Percentiles rank a stretch among this genome's conserved stretches.
Evolutionary conservation across 2,329 filamentous ascomycete species (phyloP).

Genomic region (Botrytis galanthina): DNA sequence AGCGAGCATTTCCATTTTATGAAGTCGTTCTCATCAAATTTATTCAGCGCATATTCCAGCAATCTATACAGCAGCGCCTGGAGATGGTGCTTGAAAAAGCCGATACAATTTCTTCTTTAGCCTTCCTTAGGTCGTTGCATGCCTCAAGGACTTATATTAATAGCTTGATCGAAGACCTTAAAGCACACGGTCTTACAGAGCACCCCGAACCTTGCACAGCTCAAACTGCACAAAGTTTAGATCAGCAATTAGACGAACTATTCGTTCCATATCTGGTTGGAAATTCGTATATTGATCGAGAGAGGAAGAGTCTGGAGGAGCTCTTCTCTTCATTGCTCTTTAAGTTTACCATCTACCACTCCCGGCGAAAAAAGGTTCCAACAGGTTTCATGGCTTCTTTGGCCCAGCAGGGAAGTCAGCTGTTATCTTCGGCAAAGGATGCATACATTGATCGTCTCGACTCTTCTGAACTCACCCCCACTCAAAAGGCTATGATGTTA

Average conservation of each 20-base stretch:
- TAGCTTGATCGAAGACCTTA: slow-evolving; percentile 84
- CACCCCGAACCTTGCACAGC: slow-evolving; percentile 89
- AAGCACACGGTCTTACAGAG: slow-evolving; percentile 90
- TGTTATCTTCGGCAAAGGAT: slow-evolving; percentile 84
- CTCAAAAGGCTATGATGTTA: slow-evolving; percentile 87
- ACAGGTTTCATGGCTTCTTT: slow-evolving; percentile 91
- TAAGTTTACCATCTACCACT: slow-evolving; percentile 96
- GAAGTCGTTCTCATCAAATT: slow-evolving; percentile 93
- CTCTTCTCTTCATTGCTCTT: slow-evolving; percentile 89
- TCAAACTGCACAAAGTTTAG: slow-evolving; percentile 73
- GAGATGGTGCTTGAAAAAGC: slow-evolving; percentile 97
- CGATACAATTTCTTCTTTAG: slow-evolving; percentile 83
- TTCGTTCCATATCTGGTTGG: slow-evolving; percentile 70
- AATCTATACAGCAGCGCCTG: slow-evolving; percentile 92
- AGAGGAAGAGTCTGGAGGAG: slow-evolving; percentile 70
- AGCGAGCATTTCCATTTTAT: slow-evolving; percentile 91
- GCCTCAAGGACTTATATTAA: slow-evolving; percentile 88
- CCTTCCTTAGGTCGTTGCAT: slow-evolving; percentile 87
- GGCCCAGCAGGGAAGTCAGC: slow-evolving; percentile 83
- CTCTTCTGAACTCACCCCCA: slow-evolving; percentile 80
- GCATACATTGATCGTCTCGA: slow-evolving; percentile 87
- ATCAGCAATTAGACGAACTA: slow-evolving; percentile 74
- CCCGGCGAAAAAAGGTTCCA: slow-evolving; percentile 79
- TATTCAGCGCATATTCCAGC: slow-evolving; percentile 92
- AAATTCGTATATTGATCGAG: slow-evolving; percentile 68